These are phyloP conservation scores for Penicillium flavigenum DNA, from an alignment of 495 filamentous ascomycete species.

Conservation along the genomic window DNA sequence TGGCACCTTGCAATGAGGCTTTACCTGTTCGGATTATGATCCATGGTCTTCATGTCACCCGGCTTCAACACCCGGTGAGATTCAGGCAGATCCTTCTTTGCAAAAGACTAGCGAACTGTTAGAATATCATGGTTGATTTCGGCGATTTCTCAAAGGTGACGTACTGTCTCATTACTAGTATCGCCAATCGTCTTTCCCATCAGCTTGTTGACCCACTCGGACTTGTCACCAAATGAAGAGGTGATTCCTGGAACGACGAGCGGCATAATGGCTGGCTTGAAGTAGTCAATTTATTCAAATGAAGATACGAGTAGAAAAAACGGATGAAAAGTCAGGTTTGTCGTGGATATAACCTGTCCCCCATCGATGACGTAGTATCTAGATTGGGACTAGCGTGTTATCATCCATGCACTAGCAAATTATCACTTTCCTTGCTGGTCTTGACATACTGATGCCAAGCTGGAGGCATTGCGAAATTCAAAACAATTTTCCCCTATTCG, in stretches of 20 bases:
- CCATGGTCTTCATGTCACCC: conserved; percentile 59
- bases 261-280: conserved; percentile 59
- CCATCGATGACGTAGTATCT: conserved; percentile 6
- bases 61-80: conserved; percentile 66
- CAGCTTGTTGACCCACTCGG: conserved; percentile 71
- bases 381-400: neutral
- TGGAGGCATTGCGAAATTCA: too few species aligned
- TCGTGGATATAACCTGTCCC: neutral
- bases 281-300: neutral
- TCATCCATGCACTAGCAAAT: neutral
- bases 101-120: conserved; percentile 58
- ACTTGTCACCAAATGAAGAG: conserved; percentile 51
- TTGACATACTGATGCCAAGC: neutral
- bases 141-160: conserved; percentile 16
- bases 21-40: conserved; percentile 59
- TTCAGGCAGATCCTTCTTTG: conserved; percentile 70
- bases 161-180: conserved; percentile 47
- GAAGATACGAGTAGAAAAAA: neutral
- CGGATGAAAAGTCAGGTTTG: neutral
- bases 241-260: conserved; percentile 76
- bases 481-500: too few species aligned
- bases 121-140: neutral
- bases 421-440: neutral
- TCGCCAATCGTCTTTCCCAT: conserved; percentile 71
- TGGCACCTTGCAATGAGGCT: conserved; percentile 15